Base-by-base conservation (phyloP, 306 rosid species). In the Trichosanthes truncata region DNA sequence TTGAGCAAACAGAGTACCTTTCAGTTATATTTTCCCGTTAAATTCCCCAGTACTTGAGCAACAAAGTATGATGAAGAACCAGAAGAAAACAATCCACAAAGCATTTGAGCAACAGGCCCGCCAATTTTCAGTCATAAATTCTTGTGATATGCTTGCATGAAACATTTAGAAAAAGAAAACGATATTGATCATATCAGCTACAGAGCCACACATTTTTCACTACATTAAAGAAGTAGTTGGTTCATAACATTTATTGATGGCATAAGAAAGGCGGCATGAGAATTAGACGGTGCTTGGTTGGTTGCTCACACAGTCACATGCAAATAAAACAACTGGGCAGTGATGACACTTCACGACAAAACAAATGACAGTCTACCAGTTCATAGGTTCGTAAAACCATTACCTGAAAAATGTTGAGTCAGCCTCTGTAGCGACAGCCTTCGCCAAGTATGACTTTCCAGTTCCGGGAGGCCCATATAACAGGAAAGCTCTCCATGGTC, bases 401-500 rank as follows among this genome's bases (percentile, higher is more conserved):
- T 59, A 96, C 99, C 99, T 96, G 88, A 88, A 96, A 88, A 96
- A 96, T 26, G 99, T 96, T 46, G 99, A 96, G 33, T 96, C 99
- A 7, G 99, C 98, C 88, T 96, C 99, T 3, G 98, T 96, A 41
- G 99, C 99, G 85, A 96, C 99, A 43, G 99, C 99, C 88, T 96
- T 96, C 69, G 99, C 99, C 89, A 96, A 85, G 86, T 96, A 96
- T 31, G 99, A 96, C 87, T 96, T 96, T 61, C 99, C 99, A 8
- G 99, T 96, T 83, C 99, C 99, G 62, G 99, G 99, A 23, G 98
- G 99, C 51, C 99, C 99, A 51, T 91, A 96, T 81, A 96, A 85
- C 53, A 96, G 82, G 84, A 96, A 96, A 3, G 99, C 99, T 79
- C 99, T 88, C 99, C 99, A 96, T 4, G 99, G 99, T 67, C 89